phyloP scores from a whole-genome alignment of 108 stramenopile genomes.

The Mediolabrus comicus region DNA sequence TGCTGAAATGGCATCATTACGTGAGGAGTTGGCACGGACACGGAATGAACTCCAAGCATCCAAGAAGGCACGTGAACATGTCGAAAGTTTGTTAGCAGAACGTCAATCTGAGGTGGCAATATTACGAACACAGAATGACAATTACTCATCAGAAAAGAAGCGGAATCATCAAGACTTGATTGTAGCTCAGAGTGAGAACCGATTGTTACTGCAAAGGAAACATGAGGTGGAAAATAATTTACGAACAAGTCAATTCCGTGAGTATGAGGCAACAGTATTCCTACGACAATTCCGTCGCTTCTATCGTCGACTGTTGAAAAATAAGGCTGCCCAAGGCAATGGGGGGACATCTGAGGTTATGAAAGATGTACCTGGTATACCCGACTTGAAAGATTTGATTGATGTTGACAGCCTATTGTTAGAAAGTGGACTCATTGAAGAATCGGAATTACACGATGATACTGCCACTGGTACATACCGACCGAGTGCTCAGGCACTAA shows the following conservation, averaged over 20 bases:
- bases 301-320: constrained; percentile 62
- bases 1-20: constrained; percentile 28
- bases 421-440: constrained; percentile 82
- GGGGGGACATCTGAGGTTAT: constrained; percentile 59
- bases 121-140: constrained; percentile 71
- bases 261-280: constrained; percentile 86
- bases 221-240: constrained; percentile 68
- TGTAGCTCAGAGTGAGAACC: constrained; percentile 56
- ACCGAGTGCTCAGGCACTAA: constrained; percentile 50
- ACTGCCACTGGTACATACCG: constrained; percentile 52
- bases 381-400: constrained; percentile 72
- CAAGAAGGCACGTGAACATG: constrained; percentile 31
- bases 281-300: constrained; percentile 83
- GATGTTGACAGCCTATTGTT: constrained; percentile 80
- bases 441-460: constrained; percentile 67
- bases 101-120: constrained; percentile 62
- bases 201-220: constrained; percentile 43
- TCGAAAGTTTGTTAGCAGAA: constrained; percentile 49
- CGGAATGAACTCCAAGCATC: constrained; percentile 29
- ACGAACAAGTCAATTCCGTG: constrained; percentile 83
- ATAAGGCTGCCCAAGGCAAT: constrained; percentile 72
- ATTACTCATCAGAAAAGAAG: constrained; percentile 55
- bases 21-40: constrained; percentile 31
- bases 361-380: constrained; percentile 64
- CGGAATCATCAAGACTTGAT: constrained; percentile 51